Evolutionary conservation across 2,329 filamentous ascomycete genomes (phyloP), one percentile per base, ranked within the genome.

Genomic region (Anisogramma anomala): DNA sequence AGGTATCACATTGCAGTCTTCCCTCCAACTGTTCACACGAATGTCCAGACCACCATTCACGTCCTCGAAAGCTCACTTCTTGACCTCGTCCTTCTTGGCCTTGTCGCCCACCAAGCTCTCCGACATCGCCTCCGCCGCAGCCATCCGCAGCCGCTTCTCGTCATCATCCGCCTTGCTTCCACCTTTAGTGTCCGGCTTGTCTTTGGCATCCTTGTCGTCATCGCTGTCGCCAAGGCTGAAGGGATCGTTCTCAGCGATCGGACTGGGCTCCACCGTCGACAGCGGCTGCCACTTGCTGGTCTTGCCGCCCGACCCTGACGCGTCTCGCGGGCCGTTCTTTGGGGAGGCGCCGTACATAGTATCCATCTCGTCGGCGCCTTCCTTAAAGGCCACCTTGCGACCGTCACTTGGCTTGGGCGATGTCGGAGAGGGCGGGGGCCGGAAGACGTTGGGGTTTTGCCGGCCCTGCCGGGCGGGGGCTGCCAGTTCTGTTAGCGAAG

Each of bases 231-330:
- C 91, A 11, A 98, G 72, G 55, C 87, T 95, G 64, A 98, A 98
- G 0, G 91, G 91, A 56, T 98, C 91, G 53, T 94, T 89, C 52
- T 96, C 87, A 14, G 74, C 72, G 47, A 94, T 82, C 11, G 89
- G 88, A 48, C 76, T 81, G 1, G 88, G 86, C 49, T 93, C 84
- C 11, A 95, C 78, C 0, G 81, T 73, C 10, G 88, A 86, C 52
- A 98, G 67, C 8, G 91, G 89, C 61, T 98, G 89, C 91, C 91
- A 98, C 66, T 98, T 98, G 72, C 88, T 95, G 33, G 75, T 63
- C 65, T 87, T 91, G 50, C 66, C 63, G 18, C 53, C 54, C 32
- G 63, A 56, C 17, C 57, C 57, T 25, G 63, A 55, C 22, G 58
- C 54, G 56, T 69, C 76, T 61, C 70, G 77, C 50, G 66, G 67